These are phyloP conservation scores for Alternaria gansuensis DNA, from an alignment of 2,329 filamentous ascomycete genomes.

Conservation along the genomic window DNA sequence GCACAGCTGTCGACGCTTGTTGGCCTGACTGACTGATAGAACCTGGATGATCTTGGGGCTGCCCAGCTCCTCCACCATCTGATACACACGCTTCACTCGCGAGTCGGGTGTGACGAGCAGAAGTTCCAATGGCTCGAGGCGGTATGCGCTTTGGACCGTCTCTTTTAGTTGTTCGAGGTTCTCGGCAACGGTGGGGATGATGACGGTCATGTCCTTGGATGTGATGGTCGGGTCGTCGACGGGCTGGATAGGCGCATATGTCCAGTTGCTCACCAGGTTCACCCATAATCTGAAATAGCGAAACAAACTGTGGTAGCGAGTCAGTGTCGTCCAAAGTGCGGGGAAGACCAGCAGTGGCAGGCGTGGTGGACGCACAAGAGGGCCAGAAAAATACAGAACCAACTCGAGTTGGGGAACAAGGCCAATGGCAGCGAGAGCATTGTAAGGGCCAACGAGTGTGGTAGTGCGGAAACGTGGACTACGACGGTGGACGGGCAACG, in stretches of 20 bases:
- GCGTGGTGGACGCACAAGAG: constrained; percentile 46
- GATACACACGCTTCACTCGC: constrained; percentile 74
- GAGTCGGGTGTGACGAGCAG: constrained; percentile 88
- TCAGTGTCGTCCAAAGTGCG: constrained; percentile 33
- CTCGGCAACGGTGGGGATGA: constrained; percentile 91
- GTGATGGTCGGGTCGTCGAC: constrained; percentile 82
- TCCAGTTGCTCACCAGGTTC: constrained; percentile 79
- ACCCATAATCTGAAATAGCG: constrained; percentile 86
- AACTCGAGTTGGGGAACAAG: constrained; percentile 53
- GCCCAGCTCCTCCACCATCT: constrained; percentile 60
- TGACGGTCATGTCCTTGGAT: constrained; percentile 86
- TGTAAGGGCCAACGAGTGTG: constrained; percentile 51
- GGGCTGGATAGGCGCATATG: constrained; percentile 83
- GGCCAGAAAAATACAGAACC: constrained; percentile 49
- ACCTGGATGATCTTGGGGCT: constrained; percentile 72
- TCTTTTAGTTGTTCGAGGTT: constrained; percentile 82
- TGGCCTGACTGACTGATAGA: constrained; percentile 82
- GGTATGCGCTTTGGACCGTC: constrained; percentile 80
- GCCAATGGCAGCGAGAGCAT: constrained; percentile 53
- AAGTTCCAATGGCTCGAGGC: constrained; percentile 73
- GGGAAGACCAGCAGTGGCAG: constrained; percentile 13
- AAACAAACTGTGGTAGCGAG: constrained; percentile 70
- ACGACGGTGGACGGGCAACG: constrained; percentile 47
- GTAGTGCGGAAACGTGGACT: constrained; percentile 48
- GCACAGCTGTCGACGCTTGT: constrained; percentile 94